Evolutionary conservation across 805 yeast genomes (phyloP).

Genomic region (Kodamaea jinghongensis): DNA sequence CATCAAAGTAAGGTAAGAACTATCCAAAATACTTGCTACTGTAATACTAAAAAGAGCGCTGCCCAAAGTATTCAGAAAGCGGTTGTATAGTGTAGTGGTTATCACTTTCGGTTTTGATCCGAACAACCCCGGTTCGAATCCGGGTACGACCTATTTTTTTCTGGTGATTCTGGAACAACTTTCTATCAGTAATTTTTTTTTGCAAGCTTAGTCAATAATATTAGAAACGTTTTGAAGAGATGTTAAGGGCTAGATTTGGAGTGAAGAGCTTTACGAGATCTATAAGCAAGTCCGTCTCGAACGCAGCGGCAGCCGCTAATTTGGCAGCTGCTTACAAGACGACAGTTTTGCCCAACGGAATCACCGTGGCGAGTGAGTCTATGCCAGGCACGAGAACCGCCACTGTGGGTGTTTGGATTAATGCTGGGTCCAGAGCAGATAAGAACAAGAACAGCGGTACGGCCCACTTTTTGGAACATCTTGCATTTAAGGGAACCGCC

Average conservation of each 20-base stretch:
- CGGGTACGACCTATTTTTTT: slow-evolving; percentile 72
- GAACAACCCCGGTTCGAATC: slow-evolving; percentile 82
- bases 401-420: slow-evolving; percentile 97
- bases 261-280: not conserved
- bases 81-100: slow-evolving; percentile 74
- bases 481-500: slow-evolving; percentile 93
- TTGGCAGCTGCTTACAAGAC: slow-evolving; percentile 42
- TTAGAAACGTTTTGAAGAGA: not conserved
- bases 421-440: slow-evolving; percentile 98
- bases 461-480: slow-evolving; percentile 95
- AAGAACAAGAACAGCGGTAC: slow-evolving; percentile 83
- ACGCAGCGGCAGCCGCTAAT: slow-evolving; percentile 7
- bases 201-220: not conserved
- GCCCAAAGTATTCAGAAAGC: not conserved
- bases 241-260: slow-evolving; percentile 3
- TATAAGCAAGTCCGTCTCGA: not conserved
- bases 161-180: not conserved
- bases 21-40: too few species aligned
- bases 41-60: too few species aligned
- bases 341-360: slow-evolving; percentile 81
- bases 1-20: too few species aligned
- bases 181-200: not conserved
- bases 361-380: slow-evolving; percentile 88
- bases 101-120: slow-evolving; percentile 82
- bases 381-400: slow-evolving; percentile 90